Percentiles rank a stretch among this genome's conserved stretches.
These are phyloP conservation scores for Emiliania huxleyi DNA, from an alignment of 78 protist species.

Conservation along the genomic window DNA sequence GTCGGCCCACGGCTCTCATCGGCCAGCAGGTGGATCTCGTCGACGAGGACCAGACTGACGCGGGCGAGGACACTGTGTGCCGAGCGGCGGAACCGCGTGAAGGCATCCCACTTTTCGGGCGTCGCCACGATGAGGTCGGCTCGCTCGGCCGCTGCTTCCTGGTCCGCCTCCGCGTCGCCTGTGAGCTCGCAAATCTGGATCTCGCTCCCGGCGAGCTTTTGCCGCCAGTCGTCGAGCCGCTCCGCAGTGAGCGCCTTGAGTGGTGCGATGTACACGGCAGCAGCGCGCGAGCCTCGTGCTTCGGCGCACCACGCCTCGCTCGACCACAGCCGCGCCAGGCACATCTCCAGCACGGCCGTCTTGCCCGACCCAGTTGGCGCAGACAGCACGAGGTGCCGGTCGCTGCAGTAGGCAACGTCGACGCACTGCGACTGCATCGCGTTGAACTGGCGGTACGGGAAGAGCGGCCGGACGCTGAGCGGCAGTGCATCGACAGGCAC, in stretches of 20 bases:
- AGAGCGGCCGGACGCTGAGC: not conserved
- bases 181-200: not conserved
- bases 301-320: not conserved
- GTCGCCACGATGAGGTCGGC: constrained; percentile 89
- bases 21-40: constrained; percentile 96
- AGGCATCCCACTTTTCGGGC: constrained; percentile 99
- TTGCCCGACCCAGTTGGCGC: not conserved
- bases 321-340: not conserved
- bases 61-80: constrained; percentile 16
- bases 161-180: not conserved
- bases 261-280: constrained; percentile 11
- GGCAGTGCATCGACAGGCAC: not conserved
- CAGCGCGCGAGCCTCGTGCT: not conserved
- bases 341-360: not conserved
- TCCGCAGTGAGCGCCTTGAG: not conserved
- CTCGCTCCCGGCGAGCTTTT: not conserved
- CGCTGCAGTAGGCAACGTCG: not conserved
- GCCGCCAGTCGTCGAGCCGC: not conserved
- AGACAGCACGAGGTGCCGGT: not conserved
- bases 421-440: not conserved
- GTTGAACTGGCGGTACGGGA: not conserved
- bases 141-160: not conserved
- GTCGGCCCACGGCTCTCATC: constrained; percentile 97
- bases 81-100: not conserved
- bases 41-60: constrained; percentile 87